phyloP scores from a whole-genome alignment of 208 protist species.

The Acanthamoeba castellanii region DNA sequence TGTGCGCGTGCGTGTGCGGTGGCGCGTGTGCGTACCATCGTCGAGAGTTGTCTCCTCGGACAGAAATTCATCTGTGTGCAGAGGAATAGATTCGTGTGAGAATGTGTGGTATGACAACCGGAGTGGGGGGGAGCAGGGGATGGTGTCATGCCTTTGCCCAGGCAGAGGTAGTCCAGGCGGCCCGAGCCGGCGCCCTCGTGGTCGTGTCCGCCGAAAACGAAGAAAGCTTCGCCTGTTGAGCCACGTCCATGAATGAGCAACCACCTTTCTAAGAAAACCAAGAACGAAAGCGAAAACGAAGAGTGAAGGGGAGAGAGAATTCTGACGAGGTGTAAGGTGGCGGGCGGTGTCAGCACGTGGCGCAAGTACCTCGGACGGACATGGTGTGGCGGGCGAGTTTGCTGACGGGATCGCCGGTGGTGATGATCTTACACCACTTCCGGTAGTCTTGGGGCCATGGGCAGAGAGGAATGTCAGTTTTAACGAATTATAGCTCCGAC shows the following conservation, averaged over 20 bases:
- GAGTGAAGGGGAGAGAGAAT: background rate
- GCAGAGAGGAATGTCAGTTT: too few species aligned
- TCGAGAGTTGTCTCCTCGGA: slow-evolving; percentile 29
- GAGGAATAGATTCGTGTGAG: too few species aligned
- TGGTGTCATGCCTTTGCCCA: background rate
- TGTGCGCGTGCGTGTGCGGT: background rate
- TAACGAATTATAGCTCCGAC: too few species aligned
- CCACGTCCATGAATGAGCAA: too few species aligned
- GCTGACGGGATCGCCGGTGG: slow-evolving; percentile 9
- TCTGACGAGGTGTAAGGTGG: too few species aligned
- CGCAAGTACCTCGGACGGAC: background rate
- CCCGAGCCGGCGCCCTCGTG: background rate
- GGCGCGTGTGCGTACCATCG: background rate
- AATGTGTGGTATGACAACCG: background rate
- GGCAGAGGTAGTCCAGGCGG: slow-evolving; percentile 25
- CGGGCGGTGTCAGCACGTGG: too few species aligned
- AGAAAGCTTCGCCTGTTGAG: background rate
- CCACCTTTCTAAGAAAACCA: too few species aligned
- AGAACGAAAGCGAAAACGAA: background rate
- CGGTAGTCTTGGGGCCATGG: too few species aligned
- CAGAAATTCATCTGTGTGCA: background rate
- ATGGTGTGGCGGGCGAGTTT: background rate
- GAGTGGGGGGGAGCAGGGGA: background rate
- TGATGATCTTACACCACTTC: slow-evolving; percentile 33
- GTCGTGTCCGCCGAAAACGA: background rate